A percentile compares a stretch with the other conserved stretches of the same genome.
Conservation (phyloP, 192 early-diverging fungal genomes). For the Globomyces pollinis-pini region DNA sequence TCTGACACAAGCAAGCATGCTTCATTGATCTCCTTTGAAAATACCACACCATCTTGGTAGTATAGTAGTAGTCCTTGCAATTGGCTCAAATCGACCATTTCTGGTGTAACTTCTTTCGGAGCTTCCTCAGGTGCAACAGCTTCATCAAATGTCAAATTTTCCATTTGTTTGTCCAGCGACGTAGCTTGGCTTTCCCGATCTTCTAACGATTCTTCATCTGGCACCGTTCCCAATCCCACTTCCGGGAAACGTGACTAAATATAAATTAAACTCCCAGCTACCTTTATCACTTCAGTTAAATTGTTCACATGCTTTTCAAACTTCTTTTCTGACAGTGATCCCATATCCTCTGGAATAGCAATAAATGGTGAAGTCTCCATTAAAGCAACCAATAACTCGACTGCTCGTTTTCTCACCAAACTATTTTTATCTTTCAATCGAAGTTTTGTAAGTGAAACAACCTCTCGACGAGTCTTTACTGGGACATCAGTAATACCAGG, state of each 20-base stretch:
- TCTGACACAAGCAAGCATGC: constrained; percentile 65
- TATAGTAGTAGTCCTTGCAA: constrained; percentile 53
- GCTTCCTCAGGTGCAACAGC: not conserved
- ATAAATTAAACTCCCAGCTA: too few relatives aligned
- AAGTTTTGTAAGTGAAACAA: constrained; percentile 64
- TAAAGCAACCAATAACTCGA: constrained; percentile 72
- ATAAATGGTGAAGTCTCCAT: constrained; percentile 85
- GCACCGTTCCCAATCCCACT: not conserved
- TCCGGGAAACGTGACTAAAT: not conserved
- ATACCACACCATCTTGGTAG: constrained; percentile 81
- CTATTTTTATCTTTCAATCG: constrained; percentile 86
- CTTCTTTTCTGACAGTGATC: constrained; percentile 59
- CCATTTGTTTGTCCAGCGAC: too few relatives aligned
- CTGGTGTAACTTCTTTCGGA: not conserved
- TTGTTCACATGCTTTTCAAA: constrained; percentile 62
- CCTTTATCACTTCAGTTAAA: constrained; percentile 61
- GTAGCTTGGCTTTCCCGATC: not conserved
- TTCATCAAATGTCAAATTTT: constrained; percentile 1
- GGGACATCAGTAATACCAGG: constrained; percentile 40
- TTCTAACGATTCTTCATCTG: not conserved
- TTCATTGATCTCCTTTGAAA: constrained; percentile 72
- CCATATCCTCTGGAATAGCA: constrained; percentile 61
- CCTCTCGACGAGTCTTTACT: constrained; percentile 44
- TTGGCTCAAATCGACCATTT: constrained; percentile 23
- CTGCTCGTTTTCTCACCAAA: constrained; percentile 81